A percentile compares a stretch with the other conserved stretches of the same genome.
Evolutionary conservation across 192 early-diverging fungal species (phyloP).

Genomic region (Lobulomyces angularis): DNA sequence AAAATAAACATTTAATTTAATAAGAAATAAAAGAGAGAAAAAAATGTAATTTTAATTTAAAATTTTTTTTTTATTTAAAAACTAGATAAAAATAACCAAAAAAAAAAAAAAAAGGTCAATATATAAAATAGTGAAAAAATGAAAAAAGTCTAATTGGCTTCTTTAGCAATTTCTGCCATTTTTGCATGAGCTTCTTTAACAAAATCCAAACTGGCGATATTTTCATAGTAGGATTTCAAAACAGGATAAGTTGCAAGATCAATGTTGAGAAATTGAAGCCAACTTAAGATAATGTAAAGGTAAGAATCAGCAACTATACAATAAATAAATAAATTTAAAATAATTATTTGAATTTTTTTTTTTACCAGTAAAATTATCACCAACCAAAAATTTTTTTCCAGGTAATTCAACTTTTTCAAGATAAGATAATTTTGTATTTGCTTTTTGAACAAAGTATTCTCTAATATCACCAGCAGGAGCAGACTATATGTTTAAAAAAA

Average conservation of each 20-base stretch:
- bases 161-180: no score
- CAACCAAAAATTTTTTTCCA: conserved; percentile 17
- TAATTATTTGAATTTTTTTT: no score
- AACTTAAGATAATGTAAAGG: conserved; percentile 13
- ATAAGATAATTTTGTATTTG: background rate
- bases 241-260: conserved; percentile 12
- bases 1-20: no score
- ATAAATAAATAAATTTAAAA: no score
- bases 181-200: conserved; percentile 16
- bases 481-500: no score
- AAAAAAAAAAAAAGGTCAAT: no score
- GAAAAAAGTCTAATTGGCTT: no score
- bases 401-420: conserved; percentile 18
- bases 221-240: conserved; percentile 11
- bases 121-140: no score
- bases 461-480: conserved; percentile 3
- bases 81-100: no score
- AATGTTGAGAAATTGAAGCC: conserved; percentile 7
- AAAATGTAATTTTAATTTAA: no score
- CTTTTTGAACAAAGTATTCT: conserved; percentile 6
- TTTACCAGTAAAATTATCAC: conserved; percentile 15
- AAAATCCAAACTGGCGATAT: conserved; percentile 13
- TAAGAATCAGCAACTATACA: conserved; percentile 20
- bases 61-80: no score
- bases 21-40: no score